These are phyloP conservation scores for Lactifluus echinatus DNA, from an alignment of 768 basidiomycete species.

Conservation along the genomic window DNA sequence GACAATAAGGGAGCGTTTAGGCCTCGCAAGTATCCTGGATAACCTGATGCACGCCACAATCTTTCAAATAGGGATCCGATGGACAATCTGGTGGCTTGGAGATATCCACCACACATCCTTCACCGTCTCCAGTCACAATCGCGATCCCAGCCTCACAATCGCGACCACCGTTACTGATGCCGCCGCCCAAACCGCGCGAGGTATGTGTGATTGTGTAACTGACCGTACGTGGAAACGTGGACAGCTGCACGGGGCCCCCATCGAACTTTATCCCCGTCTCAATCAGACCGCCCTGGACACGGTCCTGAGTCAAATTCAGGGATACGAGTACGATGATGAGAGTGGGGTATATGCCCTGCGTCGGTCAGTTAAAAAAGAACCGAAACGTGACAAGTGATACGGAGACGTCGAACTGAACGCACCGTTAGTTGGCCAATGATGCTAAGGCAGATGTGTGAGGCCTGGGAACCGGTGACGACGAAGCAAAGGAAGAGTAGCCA, in stretches of 20 bases:
- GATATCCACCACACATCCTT: not conserved
- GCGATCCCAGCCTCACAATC: not conserved
- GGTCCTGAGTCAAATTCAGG: slow-evolving; percentile 18
- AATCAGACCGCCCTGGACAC: not conserved
- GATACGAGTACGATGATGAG: slow-evolving; percentile 24
- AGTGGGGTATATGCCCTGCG: slow-evolving; percentile 15
- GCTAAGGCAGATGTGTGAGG: not conserved
- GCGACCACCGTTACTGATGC: too few relatives aligned
- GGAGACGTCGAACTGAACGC: too few relatives aligned
- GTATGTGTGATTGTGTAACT: not conserved
- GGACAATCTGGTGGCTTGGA: not conserved
- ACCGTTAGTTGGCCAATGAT: slow-evolving; percentile 11
- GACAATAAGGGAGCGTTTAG: not conserved
- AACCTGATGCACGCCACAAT: not conserved
- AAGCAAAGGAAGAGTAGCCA: slow-evolving; percentile 11
- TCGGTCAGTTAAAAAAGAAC: not conserved
- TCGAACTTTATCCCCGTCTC: slow-evolving; percentile 1
- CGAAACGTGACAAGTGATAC: too few relatives aligned
- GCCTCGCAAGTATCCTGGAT: not conserved
- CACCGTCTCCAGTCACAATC: not conserved
- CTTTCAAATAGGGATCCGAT: not conserved
- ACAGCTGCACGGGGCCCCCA: not conserved
- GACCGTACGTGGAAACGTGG: not conserved
- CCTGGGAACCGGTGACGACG: not conserved
- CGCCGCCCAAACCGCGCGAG: not conserved